Conservation (phyloP, 2,329 filamentous ascomycete species). For the Pseudogymnoascus sp. region DNA sequence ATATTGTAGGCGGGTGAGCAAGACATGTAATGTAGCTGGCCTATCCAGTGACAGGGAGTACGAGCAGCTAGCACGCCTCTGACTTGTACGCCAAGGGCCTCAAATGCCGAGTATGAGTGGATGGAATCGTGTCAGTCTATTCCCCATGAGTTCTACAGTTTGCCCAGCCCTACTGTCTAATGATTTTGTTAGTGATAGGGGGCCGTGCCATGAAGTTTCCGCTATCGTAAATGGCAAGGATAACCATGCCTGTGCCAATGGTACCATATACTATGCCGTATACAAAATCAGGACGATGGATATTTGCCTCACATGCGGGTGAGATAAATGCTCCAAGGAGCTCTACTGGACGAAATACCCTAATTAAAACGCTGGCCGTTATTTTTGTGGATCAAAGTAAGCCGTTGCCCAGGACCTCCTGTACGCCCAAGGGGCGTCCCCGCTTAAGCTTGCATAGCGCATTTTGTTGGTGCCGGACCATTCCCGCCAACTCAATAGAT, state of each 20-base stretch:
- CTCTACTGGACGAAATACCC: not conserved
- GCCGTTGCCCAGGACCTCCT: not conserved
- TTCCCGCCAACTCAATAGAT: not conserved
- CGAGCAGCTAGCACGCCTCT: not conserved
- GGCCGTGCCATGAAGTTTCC: not conserved
- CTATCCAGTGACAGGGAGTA: not conserved
- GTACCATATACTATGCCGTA: not conserved
- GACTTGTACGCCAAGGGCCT: not conserved
- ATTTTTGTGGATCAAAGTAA: conserved; percentile 1
- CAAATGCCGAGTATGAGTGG: not conserved
- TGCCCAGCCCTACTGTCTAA: not conserved
- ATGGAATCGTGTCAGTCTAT: not conserved
- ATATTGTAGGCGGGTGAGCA: not conserved
- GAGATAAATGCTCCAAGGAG: not conserved
- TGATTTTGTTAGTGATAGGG: not conserved
- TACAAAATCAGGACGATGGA: not conserved
- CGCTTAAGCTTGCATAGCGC: not conserved
- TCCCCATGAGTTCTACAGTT: not conserved
- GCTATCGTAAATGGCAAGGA: not conserved
- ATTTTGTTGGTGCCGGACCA: not conserved
- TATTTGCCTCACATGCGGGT: not conserved
- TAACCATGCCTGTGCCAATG: not conserved
- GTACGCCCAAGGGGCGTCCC: not conserved
- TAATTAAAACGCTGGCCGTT: not conserved
- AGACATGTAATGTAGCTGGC: not conserved